Percentiles rank a stretch among this genome's conserved stretches.
phyloP scores from a whole-genome alignment of 2,329 filamentous ascomycete genomes.

The Ascochyta clinopodiicola region DNA sequence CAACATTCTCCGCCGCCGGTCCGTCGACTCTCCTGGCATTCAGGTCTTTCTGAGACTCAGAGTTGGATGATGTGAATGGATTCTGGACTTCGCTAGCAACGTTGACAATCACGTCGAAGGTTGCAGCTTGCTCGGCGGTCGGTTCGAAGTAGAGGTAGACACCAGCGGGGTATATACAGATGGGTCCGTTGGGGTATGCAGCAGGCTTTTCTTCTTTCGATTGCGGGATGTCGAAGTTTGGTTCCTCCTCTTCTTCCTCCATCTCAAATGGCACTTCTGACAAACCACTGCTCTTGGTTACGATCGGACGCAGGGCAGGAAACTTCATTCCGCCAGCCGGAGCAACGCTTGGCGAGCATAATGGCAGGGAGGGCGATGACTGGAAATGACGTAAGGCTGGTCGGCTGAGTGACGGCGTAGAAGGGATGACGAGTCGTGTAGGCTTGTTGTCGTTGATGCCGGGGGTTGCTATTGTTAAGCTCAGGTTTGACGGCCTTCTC shows the following conservation, averaged over 20 bases:
- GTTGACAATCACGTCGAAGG: constrained; percentile 84
- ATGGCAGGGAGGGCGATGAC: constrained; percentile 65
- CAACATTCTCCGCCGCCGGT: constrained; percentile 44
- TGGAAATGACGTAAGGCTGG: constrained; percentile 64
- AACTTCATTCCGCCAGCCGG: constrained; percentile 60
- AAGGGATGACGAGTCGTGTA: constrained; percentile 64
- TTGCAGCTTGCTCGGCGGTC: constrained; percentile 75
- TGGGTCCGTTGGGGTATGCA: constrained; percentile 81
- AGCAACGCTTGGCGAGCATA: constrained; percentile 60
- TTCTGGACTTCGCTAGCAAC: constrained; percentile 83
- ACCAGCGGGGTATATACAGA: constrained; percentile 79
- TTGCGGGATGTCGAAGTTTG: constrained; percentile 62
- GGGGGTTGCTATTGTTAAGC: constrained; percentile 73
- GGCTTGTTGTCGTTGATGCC: constrained; percentile 63
- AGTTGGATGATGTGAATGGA: constrained; percentile 62
- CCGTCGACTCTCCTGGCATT: constrained; percentile 45
- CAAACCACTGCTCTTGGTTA: constrained; percentile 45
- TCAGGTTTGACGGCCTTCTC: constrained; percentile 77
- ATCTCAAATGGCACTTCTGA: constrained; percentile 72
- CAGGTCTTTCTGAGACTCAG: constrained; percentile 43
- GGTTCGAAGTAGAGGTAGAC: constrained; percentile 83
- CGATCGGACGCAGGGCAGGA: constrained; percentile 48
- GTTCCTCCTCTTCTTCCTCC: constrained; percentile 70
- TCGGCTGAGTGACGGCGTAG: constrained; percentile 62
- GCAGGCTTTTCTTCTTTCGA: constrained; percentile 75